phyloP scores from a whole-genome alignment of 805 yeast species.

The Kodamaea laetipori region DNA sequence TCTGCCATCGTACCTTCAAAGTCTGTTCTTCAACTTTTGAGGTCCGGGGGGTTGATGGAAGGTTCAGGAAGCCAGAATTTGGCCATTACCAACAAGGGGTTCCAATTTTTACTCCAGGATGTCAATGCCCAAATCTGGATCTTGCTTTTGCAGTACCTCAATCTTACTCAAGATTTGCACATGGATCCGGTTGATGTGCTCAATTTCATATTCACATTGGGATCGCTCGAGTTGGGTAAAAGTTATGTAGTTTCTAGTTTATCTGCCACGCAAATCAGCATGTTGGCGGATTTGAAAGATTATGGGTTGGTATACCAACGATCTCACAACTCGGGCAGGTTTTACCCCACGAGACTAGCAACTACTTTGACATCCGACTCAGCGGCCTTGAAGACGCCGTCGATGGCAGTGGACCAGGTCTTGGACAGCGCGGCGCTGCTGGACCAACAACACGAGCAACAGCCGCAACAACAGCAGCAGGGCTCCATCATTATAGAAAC shows the following conservation, averaged over 20 bases:
- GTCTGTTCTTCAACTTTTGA: conserved; percentile 77
- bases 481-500: conserved; percentile 92
- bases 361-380: conserved; percentile 88
- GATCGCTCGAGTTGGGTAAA: conserved; percentile 87
- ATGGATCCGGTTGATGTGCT: conserved; percentile 97
- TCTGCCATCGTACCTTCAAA: conserved; percentile 66
- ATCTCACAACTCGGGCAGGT: conserved; percentile 56
- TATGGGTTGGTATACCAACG: conserved; percentile 82
- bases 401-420: conserved; percentile 74
- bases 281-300: conserved; percentile 88
- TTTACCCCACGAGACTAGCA: conserved; percentile 89
- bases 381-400: conserved; percentile 67
- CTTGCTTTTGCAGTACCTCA: conserved; percentile 78
- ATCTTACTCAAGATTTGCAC: conserved; percentile 76
- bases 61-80: conserved; percentile 48
- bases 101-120: conserved; percentile 91
- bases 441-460: conserved; percentile 17
- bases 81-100: conserved; percentile 86
- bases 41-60: conserved; percentile 87
- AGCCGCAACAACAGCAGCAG: conserved; percentile 11
- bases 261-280: conserved; percentile 76
- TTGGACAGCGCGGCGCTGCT: conserved; percentile 35
- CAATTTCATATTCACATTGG: conserved; percentile 90
- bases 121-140: conserved; percentile 96
- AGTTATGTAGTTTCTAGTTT: conserved; percentile 74